Evolutionary conservation across 305 asterid genomes (phyloP).

Genomic region (Nicotiana rustica): DNA sequence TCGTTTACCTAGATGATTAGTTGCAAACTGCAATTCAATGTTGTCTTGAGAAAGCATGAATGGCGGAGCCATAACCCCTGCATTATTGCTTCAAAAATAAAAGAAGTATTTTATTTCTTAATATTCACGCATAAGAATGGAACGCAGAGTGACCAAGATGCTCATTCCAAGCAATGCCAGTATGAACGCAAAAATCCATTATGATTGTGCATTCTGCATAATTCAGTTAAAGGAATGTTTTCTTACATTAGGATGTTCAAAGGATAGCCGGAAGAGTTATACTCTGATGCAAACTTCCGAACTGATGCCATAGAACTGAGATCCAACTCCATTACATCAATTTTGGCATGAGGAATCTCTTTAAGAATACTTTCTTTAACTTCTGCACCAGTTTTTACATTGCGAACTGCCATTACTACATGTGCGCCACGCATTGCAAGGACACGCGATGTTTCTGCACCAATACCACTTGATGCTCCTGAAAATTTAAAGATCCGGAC

Average conservation of each 20-base stretch:
- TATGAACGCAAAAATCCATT: not conserved
- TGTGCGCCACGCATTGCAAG: conserved; percentile 66
- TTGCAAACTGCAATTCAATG: conserved; percentile 90
- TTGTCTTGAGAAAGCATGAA: conserved; percentile 78
- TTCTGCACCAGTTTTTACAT: conserved; percentile 51
- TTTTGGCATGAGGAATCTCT: conserved; percentile 64
- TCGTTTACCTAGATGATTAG: conserved; percentile 80
- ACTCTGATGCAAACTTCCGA: conserved; percentile 76
- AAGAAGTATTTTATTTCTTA: not conserved
- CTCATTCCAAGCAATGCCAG: not conserved
- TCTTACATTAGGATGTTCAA: conserved; percentile 79
- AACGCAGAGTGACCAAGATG: not conserved
- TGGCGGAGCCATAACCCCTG: conserved; percentile 94
- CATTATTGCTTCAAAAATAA: conserved; percentile 71
- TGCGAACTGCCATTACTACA: conserved; percentile 81
- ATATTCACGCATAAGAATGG: not conserved
- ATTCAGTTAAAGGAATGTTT: conserved; percentile 26
- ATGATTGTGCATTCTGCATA: not conserved
- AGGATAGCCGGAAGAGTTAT: conserved; percentile 58
- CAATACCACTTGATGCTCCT: conserved; percentile 95
- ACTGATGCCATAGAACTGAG: conserved; percentile 68
- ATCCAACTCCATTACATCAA: conserved; percentile 82
- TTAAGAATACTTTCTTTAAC: conserved; percentile 58
- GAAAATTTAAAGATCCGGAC: conserved; percentile 30
- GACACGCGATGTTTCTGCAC: conserved; percentile 70